Evolutionary conservation across 257 asterid genomes (phyloP).

Genomic region (Nicotiana knightiana): DNA sequence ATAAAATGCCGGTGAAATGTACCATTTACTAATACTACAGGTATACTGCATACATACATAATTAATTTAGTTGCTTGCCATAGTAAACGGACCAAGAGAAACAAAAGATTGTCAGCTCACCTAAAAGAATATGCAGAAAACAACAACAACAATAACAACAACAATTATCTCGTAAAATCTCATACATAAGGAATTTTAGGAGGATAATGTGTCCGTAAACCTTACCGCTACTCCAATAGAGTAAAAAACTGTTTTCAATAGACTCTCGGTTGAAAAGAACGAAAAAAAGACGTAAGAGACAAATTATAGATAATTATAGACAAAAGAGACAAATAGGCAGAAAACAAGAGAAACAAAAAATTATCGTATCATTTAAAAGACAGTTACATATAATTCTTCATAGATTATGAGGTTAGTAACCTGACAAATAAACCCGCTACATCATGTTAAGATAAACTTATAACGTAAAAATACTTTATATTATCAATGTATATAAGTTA

Average conservation of each 20-base stretch:
- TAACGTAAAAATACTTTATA: neutral
- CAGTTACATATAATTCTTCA: neutral
- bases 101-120: neutral
- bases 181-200: too few relatives aligned
- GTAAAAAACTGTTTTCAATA: too few relatives aligned
- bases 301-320: too few relatives aligned
- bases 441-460: too few relatives aligned
- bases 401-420: too few relatives aligned
- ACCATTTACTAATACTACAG: constrained; percentile 32
- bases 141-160: too few relatives aligned
- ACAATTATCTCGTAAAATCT: too few relatives aligned
- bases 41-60: constrained; percentile 10
- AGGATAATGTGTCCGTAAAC: too few relatives aligned
- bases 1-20: constrained; percentile 49
- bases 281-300: too few relatives aligned
- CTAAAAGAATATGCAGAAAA: neutral
- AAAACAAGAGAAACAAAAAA: neutral
- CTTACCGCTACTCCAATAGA: too few relatives aligned
- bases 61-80: neutral
- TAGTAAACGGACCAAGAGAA: neutral
- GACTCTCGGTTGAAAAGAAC: too few relatives aligned
- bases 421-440: neutral
- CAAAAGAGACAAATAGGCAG: too few relatives aligned
- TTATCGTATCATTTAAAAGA: neutral
- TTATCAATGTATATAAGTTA: neutral